Percentiles rank a stretch among this genome's conserved stretches.
Evolutionary conservation across 805 yeast genomes (phyloP).

Genomic region (Schwanniomyces vanrijiae): DNA sequence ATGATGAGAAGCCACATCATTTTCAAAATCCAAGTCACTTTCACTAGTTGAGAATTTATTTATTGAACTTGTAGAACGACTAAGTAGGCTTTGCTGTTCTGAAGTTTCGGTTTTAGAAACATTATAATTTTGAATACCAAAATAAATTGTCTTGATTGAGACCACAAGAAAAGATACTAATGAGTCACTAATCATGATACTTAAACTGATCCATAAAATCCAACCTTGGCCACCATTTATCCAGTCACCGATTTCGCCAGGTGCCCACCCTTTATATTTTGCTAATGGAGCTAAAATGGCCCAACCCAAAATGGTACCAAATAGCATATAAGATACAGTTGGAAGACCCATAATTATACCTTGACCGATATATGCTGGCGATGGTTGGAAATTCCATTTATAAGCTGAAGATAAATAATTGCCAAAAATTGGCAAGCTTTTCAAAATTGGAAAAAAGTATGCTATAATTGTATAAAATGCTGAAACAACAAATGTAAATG

Average conservation of each 20-base stretch:
- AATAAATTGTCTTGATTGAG: conserved; percentile 41
- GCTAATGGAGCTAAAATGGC: conserved; percentile 84
- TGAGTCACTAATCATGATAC: conserved; percentile 93
- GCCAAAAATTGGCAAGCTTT: conserved; percentile 78
- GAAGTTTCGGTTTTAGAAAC: neutral
- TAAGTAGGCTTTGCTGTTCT: neutral
- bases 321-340: conserved; percentile 85
- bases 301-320: conserved; percentile 93
- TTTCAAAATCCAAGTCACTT: neutral
- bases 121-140: conserved; percentile 4
- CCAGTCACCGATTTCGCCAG: conserved; percentile 91
- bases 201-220: conserved; percentile 91
- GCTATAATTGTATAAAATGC: conserved; percentile 70
- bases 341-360: conserved; percentile 97
- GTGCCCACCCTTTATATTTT: conserved; percentile 75
- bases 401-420: conserved; percentile 54
- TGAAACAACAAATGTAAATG: conserved; percentile 63
- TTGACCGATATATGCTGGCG: conserved; percentile 97
- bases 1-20: conserved; percentile 38
- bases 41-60: neutral
- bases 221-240: conserved; percentile 93
- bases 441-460: conserved; percentile 70
- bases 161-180: conserved; percentile 74
- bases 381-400: conserved; percentile 89
- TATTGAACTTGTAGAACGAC: neutral